Conservation (phyloP, 2,329 filamentous ascomycete genomes). For the Karstenula rhodostoma region DNA sequence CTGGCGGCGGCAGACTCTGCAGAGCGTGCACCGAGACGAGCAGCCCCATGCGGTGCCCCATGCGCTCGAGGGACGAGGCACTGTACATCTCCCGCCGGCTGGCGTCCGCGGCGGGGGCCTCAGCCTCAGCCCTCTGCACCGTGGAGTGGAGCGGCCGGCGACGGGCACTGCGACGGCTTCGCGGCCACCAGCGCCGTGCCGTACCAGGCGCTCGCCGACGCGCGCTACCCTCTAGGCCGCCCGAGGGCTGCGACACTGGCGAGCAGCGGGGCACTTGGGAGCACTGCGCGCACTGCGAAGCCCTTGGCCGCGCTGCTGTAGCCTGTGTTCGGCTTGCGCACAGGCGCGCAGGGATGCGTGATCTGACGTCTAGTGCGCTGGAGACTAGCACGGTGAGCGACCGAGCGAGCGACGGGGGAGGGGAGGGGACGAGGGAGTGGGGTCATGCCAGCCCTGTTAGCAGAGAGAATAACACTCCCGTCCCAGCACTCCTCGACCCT, state of each 20-base stretch:
- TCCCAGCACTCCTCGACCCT: too few species aligned
- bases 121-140: background rate
- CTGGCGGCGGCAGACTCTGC: slow-evolving; percentile 16
- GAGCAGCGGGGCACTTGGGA: too few species aligned
- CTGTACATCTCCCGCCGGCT: slow-evolving; percentile 37
- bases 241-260: background rate
- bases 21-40: slow-evolving; percentile 30
- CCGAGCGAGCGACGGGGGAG: slow-evolving; percentile 10
- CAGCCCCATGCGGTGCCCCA: slow-evolving; percentile 24
- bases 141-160: too few species aligned
- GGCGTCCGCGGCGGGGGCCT: slow-evolving; percentile 15
- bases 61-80: slow-evolving; percentile 30
- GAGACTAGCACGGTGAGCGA: slow-evolving; percentile 3
- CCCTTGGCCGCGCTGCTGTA: background rate
- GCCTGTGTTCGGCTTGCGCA: slow-evolving; percentile 5
- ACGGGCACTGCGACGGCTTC: background rate
- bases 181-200: too few species aligned
- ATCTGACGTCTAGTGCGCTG: too few species aligned
- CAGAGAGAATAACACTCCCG: slow-evolving; percentile 14
- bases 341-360: slow-evolving; percentile 3
- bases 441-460: background rate
- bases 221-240: background rate
- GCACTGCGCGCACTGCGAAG: too few species aligned
- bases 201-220: too few species aligned
- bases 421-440: background rate